phyloP scores from a whole-genome alignment of 768 basidiomycete genomes.

The Lactifluus rugatus region DNA sequence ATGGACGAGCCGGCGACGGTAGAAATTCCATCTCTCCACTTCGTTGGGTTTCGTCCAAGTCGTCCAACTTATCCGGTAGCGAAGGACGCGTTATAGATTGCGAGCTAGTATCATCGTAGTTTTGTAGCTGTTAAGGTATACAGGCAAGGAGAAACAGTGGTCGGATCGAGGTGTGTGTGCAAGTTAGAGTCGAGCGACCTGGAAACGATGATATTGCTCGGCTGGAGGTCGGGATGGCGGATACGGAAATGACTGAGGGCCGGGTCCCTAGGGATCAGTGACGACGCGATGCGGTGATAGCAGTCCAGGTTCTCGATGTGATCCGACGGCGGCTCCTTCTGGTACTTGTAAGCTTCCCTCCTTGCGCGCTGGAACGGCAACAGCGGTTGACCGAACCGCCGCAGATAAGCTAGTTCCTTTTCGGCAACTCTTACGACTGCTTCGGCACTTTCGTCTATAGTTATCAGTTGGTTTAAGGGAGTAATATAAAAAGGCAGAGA shows the following conservation, averaged over 20 bases:
- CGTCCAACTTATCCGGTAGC: conserved; percentile 34
- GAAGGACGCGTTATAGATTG: conserved; percentile 32
- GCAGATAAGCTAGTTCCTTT: conserved; percentile 42
- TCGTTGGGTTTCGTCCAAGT: conserved; percentile 33
- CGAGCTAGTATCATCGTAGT: conserved; percentile 36
- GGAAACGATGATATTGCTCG: conserved; percentile 40
- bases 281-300: conserved; percentile 37
- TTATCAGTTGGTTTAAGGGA: conserved; percentile 26
- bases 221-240: conserved; percentile 17
- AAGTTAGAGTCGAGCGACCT: conserved; percentile 35
- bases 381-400: conserved; percentile 39
- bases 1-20: conserved; percentile 40
- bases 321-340: conserved; percentile 33
- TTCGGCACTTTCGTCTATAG: conserved; percentile 36
- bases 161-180: conserved; percentile 34
- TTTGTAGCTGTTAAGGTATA: conserved; percentile 37
- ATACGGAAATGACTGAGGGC: conserved; percentile 20
- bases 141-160: conserved; percentile 29
- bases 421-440: conserved; percentile 33
- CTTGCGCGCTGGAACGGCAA: conserved; percentile 34
- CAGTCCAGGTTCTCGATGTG: conserved; percentile 41
- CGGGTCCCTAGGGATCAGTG: conserved; percentile 33
- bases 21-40: conserved; percentile 27
- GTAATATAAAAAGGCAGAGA: conserved; percentile 24
- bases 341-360: conserved; percentile 37